These are phyloP conservation scores for Paragyromitra xinjiangensis DNA, from an alignment of 495 filamentous ascomycete species.

Conservation along the genomic window DNA sequence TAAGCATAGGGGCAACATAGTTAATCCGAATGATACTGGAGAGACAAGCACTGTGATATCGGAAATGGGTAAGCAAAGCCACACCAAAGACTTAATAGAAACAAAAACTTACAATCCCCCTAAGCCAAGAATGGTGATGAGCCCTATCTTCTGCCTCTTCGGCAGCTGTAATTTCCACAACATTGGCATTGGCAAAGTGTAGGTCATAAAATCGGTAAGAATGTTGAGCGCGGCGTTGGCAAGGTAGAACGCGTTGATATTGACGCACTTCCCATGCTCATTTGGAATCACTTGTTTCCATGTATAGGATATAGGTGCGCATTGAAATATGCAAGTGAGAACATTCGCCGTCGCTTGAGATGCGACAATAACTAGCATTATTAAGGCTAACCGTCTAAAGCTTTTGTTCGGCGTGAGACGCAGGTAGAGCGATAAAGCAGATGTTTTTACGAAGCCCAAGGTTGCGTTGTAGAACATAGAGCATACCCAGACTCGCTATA, in stretches of 20 bases:
- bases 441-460: conserved; percentile 52
- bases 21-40: conserved; percentile 47
- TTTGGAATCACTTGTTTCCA: conserved; percentile 61
- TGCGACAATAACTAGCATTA: conserved; percentile 31
- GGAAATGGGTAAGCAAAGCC: neutral
- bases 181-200: conserved; percentile 63
- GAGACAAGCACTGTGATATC: conserved; percentile 42
- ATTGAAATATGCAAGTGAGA: conserved; percentile 63
- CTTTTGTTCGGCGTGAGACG: conserved; percentile 33
- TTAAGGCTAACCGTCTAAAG: conserved; percentile 35
- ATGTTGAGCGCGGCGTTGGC: conserved; percentile 65
- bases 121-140: conserved; percentile 63
- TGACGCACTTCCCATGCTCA: conserved; percentile 61
- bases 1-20: conserved; percentile 48
- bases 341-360: conserved; percentile 43
- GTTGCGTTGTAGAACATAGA: conserved; percentile 52
- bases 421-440: conserved; percentile 51
- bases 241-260: conserved; percentile 61
- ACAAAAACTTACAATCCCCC: conserved; percentile 62
- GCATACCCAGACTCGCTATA: conserved; percentile 41
- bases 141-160: conserved; percentile 61
- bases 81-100: neutral
- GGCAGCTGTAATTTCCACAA: conserved; percentile 63
- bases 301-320: conserved; percentile 61
- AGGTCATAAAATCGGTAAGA: conserved; percentile 58